Evolutionary conservation across 2,329 filamentous ascomycete species (phyloP), one percentile per base, ranked within the genome.

Genomic region (Penicillium sp.): DNA sequence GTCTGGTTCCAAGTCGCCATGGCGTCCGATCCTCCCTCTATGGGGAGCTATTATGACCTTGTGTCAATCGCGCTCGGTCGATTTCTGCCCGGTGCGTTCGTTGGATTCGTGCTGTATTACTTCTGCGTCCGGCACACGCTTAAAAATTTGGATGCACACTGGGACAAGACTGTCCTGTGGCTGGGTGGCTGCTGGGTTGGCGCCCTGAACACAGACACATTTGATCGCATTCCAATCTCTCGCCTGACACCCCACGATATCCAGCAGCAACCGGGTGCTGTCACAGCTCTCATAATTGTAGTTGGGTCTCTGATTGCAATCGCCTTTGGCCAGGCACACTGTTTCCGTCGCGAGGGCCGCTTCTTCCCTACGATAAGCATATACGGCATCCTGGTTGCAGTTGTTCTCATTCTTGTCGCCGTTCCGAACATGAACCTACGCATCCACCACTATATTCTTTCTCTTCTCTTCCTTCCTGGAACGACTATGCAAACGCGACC

Each of bases 391-490:
- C 70, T 83, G 45, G 71, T 73, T 4, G 60, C 62, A 15, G 62
- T 64, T 8, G 63, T 84, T 1, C 61, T 82, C 0, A 61, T 76
- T 27, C 71, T 85, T 29, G 68, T 85, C n/a, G 72, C 79, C 1
- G 71, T 85, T 3, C 83, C 83, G 0, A 72, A 78, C 38, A 79
- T 85, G 72, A 82, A 81, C 57, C 74, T 86, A 21, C 79, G 83
- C n/a, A 84, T 86, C 55, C 83, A 86, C 61, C 83, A 86, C 62
- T 86, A 86, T 64, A 84, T 86, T 62, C 76, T 86, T 4, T 81
- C 79, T 1, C 73, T 86, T 0, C 71, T 86, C 3, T 75, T 86
- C 3, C 72, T 86, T 0, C 81, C 82, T 0, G 84, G 84, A 0
- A 85, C 83, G 3, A 75, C 77, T 0, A 76, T 86, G 61, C 83